These are phyloP conservation scores for Davidsoniella australis DNA, from an alignment of 2,329 filamentous ascomycete species.

Conservation along the genomic window DNA sequence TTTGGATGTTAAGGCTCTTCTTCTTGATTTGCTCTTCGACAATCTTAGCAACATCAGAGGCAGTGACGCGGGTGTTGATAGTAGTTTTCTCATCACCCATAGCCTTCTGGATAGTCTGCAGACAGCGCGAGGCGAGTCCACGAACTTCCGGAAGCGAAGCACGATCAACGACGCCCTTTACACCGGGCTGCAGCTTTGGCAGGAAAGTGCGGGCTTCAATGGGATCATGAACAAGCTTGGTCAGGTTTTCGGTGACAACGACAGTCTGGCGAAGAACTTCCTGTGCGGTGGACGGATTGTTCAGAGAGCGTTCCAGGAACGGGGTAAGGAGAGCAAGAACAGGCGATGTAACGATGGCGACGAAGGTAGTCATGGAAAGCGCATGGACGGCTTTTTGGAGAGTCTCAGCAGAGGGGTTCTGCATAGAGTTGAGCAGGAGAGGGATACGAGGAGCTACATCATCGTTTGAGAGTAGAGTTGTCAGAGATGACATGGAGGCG, in stretches of 20 bases:
- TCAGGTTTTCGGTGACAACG: slow-evolving; percentile 94
- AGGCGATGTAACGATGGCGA: slow-evolving; percentile 86
- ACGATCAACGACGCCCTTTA: slow-evolving; percentile 71
- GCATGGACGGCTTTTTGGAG: slow-evolving; percentile 94
- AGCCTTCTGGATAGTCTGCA: slow-evolving; percentile 80
- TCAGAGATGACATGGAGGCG: slow-evolving; percentile 81
- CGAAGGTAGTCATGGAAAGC: slow-evolving; percentile 94
- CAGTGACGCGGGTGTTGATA: slow-evolving; percentile 47
- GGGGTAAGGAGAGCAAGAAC: slow-evolving; percentile 89
- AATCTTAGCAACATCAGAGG: slow-evolving; percentile 57
- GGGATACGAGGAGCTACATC: slow-evolving; percentile 87
- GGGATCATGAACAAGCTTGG: slow-evolving; percentile 89
- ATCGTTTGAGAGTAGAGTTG: slow-evolving; percentile 84
- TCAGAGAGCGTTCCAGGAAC: slow-evolving; percentile 82
- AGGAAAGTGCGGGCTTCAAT: slow-evolving; percentile 89
- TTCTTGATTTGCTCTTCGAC: slow-evolving; percentile 63
- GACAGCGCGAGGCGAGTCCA: slow-evolving; percentile 66
- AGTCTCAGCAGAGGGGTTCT: slow-evolving; percentile 74
- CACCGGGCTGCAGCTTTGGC: slow-evolving; percentile 84
- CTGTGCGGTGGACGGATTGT: slow-evolving; percentile 77
- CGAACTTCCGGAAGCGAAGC: slow-evolving; percentile 90
- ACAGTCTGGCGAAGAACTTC: slow-evolving; percentile 92
- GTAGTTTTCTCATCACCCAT: slow-evolving; percentile 54
- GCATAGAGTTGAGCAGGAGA: slow-evolving; percentile 84
- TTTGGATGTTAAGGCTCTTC: slow-evolving; percentile 33